Evolutionary conservation across 2,329 filamentous ascomycete genomes (phyloP), one percentile per base, ranked within the genome.

Genomic region (Epichloe gansuensis): DNA sequence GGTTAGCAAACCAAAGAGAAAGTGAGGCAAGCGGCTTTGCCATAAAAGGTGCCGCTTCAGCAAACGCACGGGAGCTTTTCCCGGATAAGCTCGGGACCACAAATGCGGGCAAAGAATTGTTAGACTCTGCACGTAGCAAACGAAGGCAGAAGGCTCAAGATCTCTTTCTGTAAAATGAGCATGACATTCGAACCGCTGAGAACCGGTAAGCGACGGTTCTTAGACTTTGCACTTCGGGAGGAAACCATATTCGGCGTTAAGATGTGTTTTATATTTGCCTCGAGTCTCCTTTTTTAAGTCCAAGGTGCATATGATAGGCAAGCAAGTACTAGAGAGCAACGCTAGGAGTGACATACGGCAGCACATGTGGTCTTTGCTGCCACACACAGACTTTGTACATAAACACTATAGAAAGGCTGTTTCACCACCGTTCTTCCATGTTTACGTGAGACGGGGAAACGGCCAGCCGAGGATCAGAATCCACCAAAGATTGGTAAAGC

Each of bases 101-200:
- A 42, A 87, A 87, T 61, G 68, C 75, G 2, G 80, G 79, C 48
- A 88, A 86, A 66, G 85, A 89, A 62, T 66, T 88, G 15, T 86
- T 89, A 60, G 54, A 80, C 71, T 56, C 61, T 81, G 27, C 57
- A 25, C 58, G 61, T 47, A 50, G 64, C 57, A 57, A 86, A 85
- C 64, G 66, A 55, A 77, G 86, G 57, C 79, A 84, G 59, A 81
- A 74, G 61, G 86, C 86, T 0, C 83, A 87, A 59, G 86, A 90
- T 67, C 71, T 86, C 56, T 90, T 89, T 63, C 73, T 75, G 55
- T 89, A 36, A 45, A 11, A n/a, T n/a, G 35, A 17, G n/a, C 13
- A 34, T 40, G 15, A 9, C 11, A 31, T 9, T n/a, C 8, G 23
- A 34, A 35, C 45, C 15, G 9, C 45, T 21, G 45, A 31, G 9